A percentile compares a stretch with the other conserved stretches of the same genome.
phyloP scores from a whole-genome alignment of 2,329 filamentous ascomycete species.

The Xylariales sp. region DNA sequence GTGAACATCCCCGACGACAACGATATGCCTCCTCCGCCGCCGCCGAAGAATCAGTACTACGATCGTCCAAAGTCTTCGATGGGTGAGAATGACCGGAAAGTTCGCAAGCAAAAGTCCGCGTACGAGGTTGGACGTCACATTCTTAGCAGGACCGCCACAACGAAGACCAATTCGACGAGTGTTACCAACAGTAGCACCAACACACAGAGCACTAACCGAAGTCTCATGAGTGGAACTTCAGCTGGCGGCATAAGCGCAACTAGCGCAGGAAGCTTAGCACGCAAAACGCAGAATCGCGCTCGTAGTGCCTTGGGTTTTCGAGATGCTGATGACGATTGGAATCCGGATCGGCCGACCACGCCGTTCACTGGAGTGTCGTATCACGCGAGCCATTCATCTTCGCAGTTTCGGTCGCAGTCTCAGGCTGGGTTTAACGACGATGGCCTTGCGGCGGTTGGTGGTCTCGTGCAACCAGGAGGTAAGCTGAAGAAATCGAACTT shows the following conservation, averaged over 20 bases:
- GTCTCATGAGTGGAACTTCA: slow-evolving; percentile 89
- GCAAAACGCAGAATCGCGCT: slow-evolving; percentile 60
- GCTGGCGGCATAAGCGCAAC: slow-evolving; percentile 90
- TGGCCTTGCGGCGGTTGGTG: slow-evolving; percentile 66
- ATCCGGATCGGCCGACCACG: slow-evolving; percentile 52
- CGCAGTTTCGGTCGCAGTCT: slow-evolving; percentile 55
- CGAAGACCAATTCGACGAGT: slow-evolving; percentile 78
- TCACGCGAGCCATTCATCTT: slow-evolving; percentile 76
- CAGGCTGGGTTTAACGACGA: slow-evolving; percentile 64
- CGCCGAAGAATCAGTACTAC: slow-evolving; percentile 46
- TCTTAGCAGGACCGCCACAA: slow-evolving; percentile 77
- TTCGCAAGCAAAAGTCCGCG: slow-evolving; percentile 67
- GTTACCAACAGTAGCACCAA: slow-evolving; percentile 61
- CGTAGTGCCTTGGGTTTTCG: slow-evolving; percentile 62
- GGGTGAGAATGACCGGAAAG: slow-evolving; percentile 40
- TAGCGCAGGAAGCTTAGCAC: slow-evolving; percentile 87
- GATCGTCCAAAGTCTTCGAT: slow-evolving; percentile 57
- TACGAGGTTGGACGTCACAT: slow-evolving; percentile 69
- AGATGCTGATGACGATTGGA: slow-evolving; percentile 40
- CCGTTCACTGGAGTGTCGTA: slow-evolving; percentile 79
- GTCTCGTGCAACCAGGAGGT: slow-evolving; percentile 58
- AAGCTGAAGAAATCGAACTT: slow-evolving; percentile 83
- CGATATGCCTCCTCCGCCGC: slow-evolving; percentile 27
- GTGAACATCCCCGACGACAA: slow-evolving; percentile 39
- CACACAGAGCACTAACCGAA: slow-evolving; percentile 75